These are phyloP conservation scores for Moesziomyces sp. DNA, from an alignment of 1,284 basidiomycete species.

Conservation along the genomic window DNA sequence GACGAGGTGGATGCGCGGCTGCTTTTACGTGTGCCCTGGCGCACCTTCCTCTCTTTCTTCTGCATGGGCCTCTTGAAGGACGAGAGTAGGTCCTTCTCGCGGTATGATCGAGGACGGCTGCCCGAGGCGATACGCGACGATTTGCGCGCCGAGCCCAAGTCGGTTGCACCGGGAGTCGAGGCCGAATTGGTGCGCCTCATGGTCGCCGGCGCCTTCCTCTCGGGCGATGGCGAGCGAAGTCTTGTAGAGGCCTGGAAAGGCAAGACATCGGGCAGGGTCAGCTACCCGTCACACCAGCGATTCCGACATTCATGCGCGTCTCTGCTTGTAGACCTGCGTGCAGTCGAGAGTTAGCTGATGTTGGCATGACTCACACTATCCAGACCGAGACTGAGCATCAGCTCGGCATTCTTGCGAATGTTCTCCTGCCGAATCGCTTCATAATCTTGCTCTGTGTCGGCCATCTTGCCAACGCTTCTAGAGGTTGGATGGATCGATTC, in stretches of 20 bases:
- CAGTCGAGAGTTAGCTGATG: not conserved
- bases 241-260: constrained; percentile 20
- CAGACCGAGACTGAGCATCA: constrained; percentile 53
- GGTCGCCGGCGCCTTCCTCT: constrained; percentile 15
- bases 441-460: constrained; percentile 46
- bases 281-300: too few relatives aligned
- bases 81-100: constrained; percentile 30
- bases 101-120: constrained; percentile 29
- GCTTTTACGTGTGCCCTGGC: constrained; percentile 41
- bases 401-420: constrained; percentile 66
- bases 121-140: constrained; percentile 42
- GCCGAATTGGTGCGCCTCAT: constrained; percentile 20
- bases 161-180: constrained; percentile 7
- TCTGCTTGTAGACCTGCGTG: not conserved
- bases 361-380: constrained; percentile 20
- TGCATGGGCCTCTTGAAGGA: constrained; percentile 18
- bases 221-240: constrained; percentile 34
- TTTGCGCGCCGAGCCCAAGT: constrained; percentile 24
- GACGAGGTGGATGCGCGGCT: constrained; percentile 30
- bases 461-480: constrained; percentile 13
- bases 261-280: not conserved
- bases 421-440: constrained; percentile 64
- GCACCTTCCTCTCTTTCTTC: constrained; percentile 29
- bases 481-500: not conserved
- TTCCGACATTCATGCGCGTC: too few relatives aligned